phyloP scores from a whole-genome alignment of 2,329 filamentous ascomycete species.

The Dactylellina sp. region DNA sequence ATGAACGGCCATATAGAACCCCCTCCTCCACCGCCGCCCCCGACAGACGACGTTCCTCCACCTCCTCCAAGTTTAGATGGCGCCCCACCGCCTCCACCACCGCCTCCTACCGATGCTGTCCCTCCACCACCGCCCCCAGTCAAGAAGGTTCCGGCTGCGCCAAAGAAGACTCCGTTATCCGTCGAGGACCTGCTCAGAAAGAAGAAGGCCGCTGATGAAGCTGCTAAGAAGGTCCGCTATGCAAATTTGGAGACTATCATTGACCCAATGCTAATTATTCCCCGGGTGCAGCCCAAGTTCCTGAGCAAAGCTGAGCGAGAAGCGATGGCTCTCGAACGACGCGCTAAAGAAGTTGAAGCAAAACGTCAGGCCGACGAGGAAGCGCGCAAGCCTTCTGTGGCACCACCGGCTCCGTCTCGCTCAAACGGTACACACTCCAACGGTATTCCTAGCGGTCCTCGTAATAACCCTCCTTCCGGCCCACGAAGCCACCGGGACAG shows the following conservation, averaged over 20 bases:
- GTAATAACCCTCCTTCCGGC: slow-evolving; percentile 55
- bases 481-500: slow-evolving; percentile 58
- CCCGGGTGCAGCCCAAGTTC: slow-evolving; percentile 75
- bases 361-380: slow-evolving; percentile 66
- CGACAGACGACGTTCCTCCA: slow-evolving; percentile 62
- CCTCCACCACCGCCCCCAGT: slow-evolving; percentile 62
- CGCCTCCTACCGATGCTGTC: slow-evolving; percentile 59
- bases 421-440: slow-evolving; percentile 58
- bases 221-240: slow-evolving; percentile 75
- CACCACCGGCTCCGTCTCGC: slow-evolving; percentile 54
- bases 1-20: slow-evolving; percentile 57
- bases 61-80: slow-evolving; percentile 65
- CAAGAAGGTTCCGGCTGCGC: slow-evolving; percentile 64
- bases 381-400: slow-evolving; percentile 46
- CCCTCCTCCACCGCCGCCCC: slow-evolving; percentile 65
- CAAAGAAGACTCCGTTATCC: slow-evolving; percentile 72
- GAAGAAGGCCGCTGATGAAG: slow-evolving; percentile 86
- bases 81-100: slow-evolving; percentile 62
- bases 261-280: slow-evolving; percentile 58
- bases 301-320: slow-evolving; percentile 85
- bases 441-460: slow-evolving; percentile 56
- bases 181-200: slow-evolving; percentile 86
- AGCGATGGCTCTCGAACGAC: slow-evolving; percentile 80
- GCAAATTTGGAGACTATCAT: slow-evolving; percentile 58
- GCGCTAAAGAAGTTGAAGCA: slow-evolving; percentile 77